phyloP scores from a whole-genome alignment of 495 filamentous ascomycete species.

The Peziza echinospora region DNA sequence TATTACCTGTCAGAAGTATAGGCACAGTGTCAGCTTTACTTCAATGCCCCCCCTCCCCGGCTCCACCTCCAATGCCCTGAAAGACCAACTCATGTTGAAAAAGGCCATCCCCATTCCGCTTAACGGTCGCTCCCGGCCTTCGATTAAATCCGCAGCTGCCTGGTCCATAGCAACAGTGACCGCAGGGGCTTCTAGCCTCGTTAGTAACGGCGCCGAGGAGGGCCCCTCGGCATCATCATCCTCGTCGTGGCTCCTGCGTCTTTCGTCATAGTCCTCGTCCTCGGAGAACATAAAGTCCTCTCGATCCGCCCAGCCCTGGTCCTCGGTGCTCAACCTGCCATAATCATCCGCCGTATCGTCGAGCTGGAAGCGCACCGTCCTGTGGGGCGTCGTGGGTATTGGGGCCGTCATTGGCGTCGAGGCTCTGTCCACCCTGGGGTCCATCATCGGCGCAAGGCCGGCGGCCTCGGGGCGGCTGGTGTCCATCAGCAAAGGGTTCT shows the following conservation, averaged over 20 bases:
- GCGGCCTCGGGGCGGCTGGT: too few species aligned
- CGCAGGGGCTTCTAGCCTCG: constrained; percentile 68
- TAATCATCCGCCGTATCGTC: constrained; percentile 22
- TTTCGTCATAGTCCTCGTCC: constrained; percentile 22
- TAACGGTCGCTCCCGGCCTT: constrained; percentile 29
- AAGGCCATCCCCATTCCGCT: constrained; percentile 52
- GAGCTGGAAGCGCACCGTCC: constrained; percentile 69
- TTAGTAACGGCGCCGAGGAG: constrained; percentile 47
- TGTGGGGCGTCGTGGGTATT: constrained; percentile 51
- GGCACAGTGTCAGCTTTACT: background rate
- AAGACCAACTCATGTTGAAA: constrained; percentile 58
- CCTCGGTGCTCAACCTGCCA: constrained; percentile 17
- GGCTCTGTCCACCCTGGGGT: constrained; percentile 1
- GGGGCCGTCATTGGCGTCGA: constrained; percentile 9
- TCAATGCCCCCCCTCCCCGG: background rate
- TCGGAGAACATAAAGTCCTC: constrained; percentile 23
- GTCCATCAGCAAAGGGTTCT: too few species aligned
- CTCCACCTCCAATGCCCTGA: background rate
- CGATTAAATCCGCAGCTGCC: constrained; percentile 18
- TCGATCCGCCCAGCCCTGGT: constrained; percentile 23
- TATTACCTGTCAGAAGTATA: constrained; percentile 39
- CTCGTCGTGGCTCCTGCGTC: constrained; percentile 6
- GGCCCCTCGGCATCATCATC: constrained; percentile 1
- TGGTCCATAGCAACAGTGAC: constrained; percentile 46
- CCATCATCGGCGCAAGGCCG: too few species aligned